Evolutionary conservation across 208 protist genomes (phyloP).

Genomic region (Sergeia podlipaevii): DNA sequence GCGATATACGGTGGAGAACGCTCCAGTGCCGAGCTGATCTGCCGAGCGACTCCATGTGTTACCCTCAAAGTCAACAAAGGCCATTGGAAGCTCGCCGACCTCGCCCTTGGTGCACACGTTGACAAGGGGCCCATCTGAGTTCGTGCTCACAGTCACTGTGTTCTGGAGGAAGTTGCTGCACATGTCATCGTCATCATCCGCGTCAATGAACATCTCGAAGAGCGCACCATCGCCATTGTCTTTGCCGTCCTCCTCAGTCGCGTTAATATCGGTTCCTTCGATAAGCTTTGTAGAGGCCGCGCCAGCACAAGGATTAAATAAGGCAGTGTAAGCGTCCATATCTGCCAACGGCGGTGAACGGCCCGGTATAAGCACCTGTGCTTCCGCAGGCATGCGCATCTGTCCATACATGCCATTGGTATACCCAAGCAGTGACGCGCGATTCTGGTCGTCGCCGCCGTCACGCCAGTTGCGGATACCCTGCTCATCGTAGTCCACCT

Average conservation of each 20-base stretch:
- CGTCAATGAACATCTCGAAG: constrained; percentile 50
- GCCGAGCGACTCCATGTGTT: constrained; percentile 51
- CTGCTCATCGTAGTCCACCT: constrained; percentile 11
- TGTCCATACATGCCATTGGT: too few relatives aligned
- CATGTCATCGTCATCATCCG: constrained; percentile 6
- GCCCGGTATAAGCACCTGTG: too few relatives aligned
- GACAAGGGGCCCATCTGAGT: background rate
- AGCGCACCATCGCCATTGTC: constrained; percentile 29
- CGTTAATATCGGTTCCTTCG: constrained; percentile 3
- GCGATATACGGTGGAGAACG: constrained; percentile 62
- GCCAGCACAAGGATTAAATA: too few relatives aligned
- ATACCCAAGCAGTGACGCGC: too few relatives aligned
- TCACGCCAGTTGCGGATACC: background rate
- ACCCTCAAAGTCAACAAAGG: constrained; percentile 55
- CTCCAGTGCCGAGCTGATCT: constrained; percentile 41
- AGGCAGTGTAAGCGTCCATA: too few relatives aligned
- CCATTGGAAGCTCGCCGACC: constrained; percentile 43
- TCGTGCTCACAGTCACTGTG: background rate
- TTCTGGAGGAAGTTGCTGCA: background rate
- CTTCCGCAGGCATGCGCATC: too few relatives aligned
- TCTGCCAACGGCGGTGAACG: too few relatives aligned
- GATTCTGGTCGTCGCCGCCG: background rate
- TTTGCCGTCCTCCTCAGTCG: background rate
- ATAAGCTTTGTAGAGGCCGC: too few relatives aligned
- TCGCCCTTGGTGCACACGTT: constrained; percentile 1